These are phyloP conservation scores for Suillus variegatus DNA, from an alignment of 768 basidiomycete species.

Conservation along the genomic window DNA sequence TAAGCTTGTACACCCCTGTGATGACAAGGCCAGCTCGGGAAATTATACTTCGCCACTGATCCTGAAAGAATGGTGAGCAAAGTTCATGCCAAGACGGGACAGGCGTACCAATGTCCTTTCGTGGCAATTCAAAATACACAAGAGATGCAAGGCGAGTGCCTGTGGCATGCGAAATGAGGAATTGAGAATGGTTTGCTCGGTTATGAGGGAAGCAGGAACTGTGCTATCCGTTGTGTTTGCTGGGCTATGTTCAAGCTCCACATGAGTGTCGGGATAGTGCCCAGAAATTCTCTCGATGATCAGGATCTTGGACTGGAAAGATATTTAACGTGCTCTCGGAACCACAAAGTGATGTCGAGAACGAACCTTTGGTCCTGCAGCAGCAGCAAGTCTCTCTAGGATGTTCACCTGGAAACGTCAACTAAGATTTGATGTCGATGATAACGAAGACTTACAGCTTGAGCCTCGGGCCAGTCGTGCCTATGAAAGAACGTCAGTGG, in stretches of 20 bases:
- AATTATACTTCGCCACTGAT: slow-evolving; percentile 1
- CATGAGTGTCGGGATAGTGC: neutral
- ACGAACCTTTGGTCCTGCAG: slow-evolving; percentile 8
- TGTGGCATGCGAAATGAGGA: neutral
- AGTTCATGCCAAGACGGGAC: neutral
- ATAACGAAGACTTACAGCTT: neutral
- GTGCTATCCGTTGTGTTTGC: neutral
- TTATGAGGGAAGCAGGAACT: neutral
- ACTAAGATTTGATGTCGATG: neutral
- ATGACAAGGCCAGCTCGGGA: neutral
- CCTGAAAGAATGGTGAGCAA: neutral
- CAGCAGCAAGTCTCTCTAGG: slow-evolving; percentile 1
- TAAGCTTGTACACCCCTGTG: slow-evolving; percentile 5
- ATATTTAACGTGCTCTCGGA: neutral
- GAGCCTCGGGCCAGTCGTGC: slow-evolving; percentile 19
- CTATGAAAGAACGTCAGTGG: neutral
- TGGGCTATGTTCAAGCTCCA: neutral
- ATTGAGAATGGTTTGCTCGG: neutral
- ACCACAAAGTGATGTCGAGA: neutral
- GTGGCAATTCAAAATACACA: slow-evolving; percentile 7
- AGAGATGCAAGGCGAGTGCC: neutral
- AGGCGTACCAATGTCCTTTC: slow-evolving; percentile 3
- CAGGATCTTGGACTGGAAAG: slow-evolving; percentile 6
- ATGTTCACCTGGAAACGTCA: slow-evolving; percentile 1
- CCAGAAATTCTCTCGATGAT: slow-evolving; percentile 6